phyloP scores from a whole-genome alignment of 1,284 basidiomycete species.

The Gastroboletus turbinatus region DNA sequence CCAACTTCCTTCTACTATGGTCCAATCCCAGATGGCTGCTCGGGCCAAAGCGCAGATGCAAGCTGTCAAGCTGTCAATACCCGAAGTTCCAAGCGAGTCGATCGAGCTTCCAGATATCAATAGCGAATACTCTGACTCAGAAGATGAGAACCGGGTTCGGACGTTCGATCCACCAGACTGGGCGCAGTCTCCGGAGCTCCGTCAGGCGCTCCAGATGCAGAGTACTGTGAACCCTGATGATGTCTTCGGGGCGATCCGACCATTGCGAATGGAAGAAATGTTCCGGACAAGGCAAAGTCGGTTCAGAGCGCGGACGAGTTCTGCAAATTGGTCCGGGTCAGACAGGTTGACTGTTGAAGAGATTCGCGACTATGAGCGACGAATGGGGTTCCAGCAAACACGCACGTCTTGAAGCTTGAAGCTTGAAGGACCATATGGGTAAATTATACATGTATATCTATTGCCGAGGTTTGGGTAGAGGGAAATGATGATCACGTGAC shows the following conservation, averaged over 20 bases:
- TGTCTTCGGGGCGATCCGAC: constrained; percentile 84
- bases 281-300: constrained; percentile 73
- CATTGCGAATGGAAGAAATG: constrained; percentile 84
- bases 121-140: constrained; percentile 94
- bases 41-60: constrained; percentile 65
- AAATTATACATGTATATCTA: constrained; percentile 15
- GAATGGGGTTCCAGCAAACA: constrained; percentile 79
- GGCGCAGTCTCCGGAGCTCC: constrained; percentile 88
- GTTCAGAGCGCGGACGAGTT: constrained; percentile 87
- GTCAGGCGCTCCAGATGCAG: constrained; percentile 75
- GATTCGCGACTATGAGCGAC: constrained; percentile 79
- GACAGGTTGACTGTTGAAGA: constrained; percentile 84
- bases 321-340: constrained; percentile 89
- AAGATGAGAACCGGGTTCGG: constrained; percentile 76
- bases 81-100: constrained; percentile 68
- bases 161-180: constrained; percentile 79
- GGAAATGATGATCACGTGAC: constrained; percentile 24
- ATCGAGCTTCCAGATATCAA: constrained; percentile 93
- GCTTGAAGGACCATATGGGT: constrained; percentile 5
- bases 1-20: constrained; percentile 54
- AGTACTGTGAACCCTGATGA: constrained; percentile 88
- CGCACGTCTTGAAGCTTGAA: constrained; percentile 17
- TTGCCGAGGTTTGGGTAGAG: not conserved
- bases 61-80: constrained; percentile 49
- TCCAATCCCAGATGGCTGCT: constrained; percentile 70